Percentiles rank a stretch among this genome's conserved stretches.
These are phyloP conservation scores for Saccharomyces hybrid DNA, from an alignment of 1,139 yeast genomes.

Conservation along the genomic window DNA sequence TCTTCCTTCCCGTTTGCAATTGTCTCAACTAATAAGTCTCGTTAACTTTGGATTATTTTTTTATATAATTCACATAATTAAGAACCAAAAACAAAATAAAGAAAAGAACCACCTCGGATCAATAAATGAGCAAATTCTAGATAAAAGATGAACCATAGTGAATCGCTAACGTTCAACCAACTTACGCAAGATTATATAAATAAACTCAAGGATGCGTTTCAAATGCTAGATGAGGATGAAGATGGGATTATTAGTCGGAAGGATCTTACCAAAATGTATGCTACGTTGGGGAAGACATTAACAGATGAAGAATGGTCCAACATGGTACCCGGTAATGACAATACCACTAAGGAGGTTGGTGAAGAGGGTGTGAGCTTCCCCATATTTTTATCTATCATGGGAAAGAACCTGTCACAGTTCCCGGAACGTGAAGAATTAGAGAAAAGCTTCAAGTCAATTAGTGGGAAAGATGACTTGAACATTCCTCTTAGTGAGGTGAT, in stretches of 20 bases:
- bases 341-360: slow-evolving; percentile 15
- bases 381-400: slow-evolving; percentile 62
- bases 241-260: slow-evolving; percentile 56
- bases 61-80: background rate
- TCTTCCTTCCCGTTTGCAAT: background rate
- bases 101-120: background rate
- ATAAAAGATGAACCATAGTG: slow-evolving; percentile 21
- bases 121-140: background rate
- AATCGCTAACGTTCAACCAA: slow-evolving; percentile 26
- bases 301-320: slow-evolving; percentile 38
- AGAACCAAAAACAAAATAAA: background rate
- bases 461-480: slow-evolving; percentile 34
- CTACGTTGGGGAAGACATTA: slow-evolving; percentile 42
- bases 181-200: slow-evolving; percentile 34
- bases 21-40: no score
- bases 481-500: slow-evolving; percentile 47
- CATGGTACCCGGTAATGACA: slow-evolving; percentile 39
- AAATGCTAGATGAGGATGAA: slow-evolving; percentile 75
- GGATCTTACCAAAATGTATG: slow-evolving; percentile 54
- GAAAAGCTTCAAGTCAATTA: slow-evolving; percentile 57
- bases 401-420: slow-evolving; percentile 48
- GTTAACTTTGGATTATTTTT: background rate
- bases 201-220: slow-evolving; percentile 45
- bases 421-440: slow-evolving; percentile 57
- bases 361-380: slow-evolving; percentile 54